phyloP scores from a whole-genome alignment of 73 alveolate species.

The Paramecium sexaurelia region DNA sequence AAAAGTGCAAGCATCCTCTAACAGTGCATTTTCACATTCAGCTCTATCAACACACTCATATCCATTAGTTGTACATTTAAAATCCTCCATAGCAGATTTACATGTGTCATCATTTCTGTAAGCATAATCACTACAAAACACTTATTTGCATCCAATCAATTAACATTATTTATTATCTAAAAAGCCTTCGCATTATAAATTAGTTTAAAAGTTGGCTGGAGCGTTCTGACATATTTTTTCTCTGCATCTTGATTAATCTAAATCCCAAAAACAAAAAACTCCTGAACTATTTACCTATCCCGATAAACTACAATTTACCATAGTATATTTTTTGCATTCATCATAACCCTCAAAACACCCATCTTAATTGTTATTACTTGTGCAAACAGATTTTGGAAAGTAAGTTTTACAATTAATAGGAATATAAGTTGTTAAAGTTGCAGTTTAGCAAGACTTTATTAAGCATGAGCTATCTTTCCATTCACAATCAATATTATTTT shows the following conservation, averaged over 20 bases:
- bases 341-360: not conserved
- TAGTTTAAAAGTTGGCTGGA: not conserved
- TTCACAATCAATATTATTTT: not conserved
- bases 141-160: not conserved
- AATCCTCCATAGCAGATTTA: not conserved
- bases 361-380: not conserved
- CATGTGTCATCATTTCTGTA: constrained; percentile 5
- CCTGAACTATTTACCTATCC: not conserved
- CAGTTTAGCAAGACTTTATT: not conserved
- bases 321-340: not conserved
- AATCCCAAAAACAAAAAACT: constrained; percentile 4
- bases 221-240: constrained; percentile 15
- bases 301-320: not conserved
- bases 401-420: not conserved
- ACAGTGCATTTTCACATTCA: not conserved
- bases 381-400: not conserved
- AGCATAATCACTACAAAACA: not conserved
- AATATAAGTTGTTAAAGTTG: not conserved
- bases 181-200: not conserved
- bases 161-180: not conserved
- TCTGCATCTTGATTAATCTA: not conserved
- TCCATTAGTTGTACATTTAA: constrained; percentile 25
- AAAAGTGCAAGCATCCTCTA: not conserved
- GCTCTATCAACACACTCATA: not conserved
- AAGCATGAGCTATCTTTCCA: not conserved